Percentiles rank a stretch among this genome's conserved stretches.
Conservation (phyloP, 805 yeast genomes). For the Hanseniaspora mollemarum region DNA sequence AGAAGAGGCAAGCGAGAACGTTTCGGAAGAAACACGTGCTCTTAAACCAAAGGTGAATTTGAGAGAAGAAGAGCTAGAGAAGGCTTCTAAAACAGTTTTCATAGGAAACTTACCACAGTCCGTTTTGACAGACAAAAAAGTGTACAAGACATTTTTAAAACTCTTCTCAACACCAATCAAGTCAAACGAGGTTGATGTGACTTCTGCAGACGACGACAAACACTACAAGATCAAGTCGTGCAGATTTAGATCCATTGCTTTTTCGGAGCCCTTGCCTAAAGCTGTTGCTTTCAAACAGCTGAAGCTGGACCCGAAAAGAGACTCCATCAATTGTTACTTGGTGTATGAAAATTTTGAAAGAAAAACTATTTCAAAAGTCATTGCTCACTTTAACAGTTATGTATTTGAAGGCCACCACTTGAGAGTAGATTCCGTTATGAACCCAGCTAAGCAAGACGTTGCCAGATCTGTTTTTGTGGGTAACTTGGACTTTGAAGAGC, state of each 20-base stretch:
- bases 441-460: constrained; percentile 77
- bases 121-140: constrained; percentile 52
- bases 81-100: constrained; percentile 75
- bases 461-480: constrained; percentile 84
- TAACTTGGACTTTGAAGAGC: constrained; percentile 82
- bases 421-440: constrained; percentile 86
- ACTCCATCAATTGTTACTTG: constrained; percentile 76
- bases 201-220: constrained; percentile 19
- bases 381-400: constrained; percentile 48
- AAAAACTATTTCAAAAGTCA: constrained; percentile 23
- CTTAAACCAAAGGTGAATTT: constrained; percentile 39
- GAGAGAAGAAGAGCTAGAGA: constrained; percentile 60
- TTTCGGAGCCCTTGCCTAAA: constrained; percentile 77
- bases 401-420: constrained; percentile 64
- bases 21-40: constrained; percentile 28
- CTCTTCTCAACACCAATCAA: constrained; percentile 34
- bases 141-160: constrained; percentile 52
- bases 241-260: constrained; percentile 85
- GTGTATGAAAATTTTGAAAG: constrained; percentile 53
- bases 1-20: constrained; percentile 20
- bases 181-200: constrained; percentile 15
- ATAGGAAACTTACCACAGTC: constrained; percentile 69
- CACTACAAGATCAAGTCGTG: constrained; percentile 45
- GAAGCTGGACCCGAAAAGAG: constrained; percentile 63
- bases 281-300: constrained; percentile 81